Evolutionary conservation across 306 rosid genomes (phyloP), one percentile per base, ranked within the genome.

Genomic region (Neltuma alba): DNA sequence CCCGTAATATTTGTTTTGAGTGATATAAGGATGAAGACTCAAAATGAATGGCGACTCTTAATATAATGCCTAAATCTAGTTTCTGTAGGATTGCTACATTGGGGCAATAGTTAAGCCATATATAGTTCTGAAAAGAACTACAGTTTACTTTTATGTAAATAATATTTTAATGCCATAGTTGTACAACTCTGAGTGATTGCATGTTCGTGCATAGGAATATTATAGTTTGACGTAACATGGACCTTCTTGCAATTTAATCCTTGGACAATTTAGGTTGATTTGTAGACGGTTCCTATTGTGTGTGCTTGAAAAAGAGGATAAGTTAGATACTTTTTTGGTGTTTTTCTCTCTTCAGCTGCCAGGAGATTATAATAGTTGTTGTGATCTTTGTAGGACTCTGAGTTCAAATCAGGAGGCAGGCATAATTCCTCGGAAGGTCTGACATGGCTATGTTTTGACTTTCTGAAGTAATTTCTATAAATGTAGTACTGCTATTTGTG

Each of bases 371-470:
- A 55, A 33, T 72, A 27, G 13, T 12, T 52, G 37, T 61, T 63
- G 57, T 60, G n/a, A 12, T 27, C 61, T 78, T 61, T 87, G 85
- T 83, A 89, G 94, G 90, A 86, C 69, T 86, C 90, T 36, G 90
- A 88, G 67, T 76, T 76, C 81, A 88, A 87, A 79, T 83, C 90
- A 7, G 89, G 89, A 44, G 83, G 86, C 45, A 81, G 89, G 79
- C 89, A 87, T 66, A 92, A 89, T 86, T 95, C 97, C 80, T 86
- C 82, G 70, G 99, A 93, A 95, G 99, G 99, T 93, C 82, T 60
- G 88, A 37, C 80, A 74, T 50, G 67, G 28, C 80, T 52, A 60
- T 70, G 38, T 62, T 74, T 48, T 79, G 68, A 27, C 68, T 79
- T 82, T 82, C 81, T 79, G 80, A 33, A 74, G 38, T 87, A 31